Evolutionary conservation across 371 early-diverging fungal species (phyloP).

Genomic region (Batrachochytrium dendrobatidis): DNA sequence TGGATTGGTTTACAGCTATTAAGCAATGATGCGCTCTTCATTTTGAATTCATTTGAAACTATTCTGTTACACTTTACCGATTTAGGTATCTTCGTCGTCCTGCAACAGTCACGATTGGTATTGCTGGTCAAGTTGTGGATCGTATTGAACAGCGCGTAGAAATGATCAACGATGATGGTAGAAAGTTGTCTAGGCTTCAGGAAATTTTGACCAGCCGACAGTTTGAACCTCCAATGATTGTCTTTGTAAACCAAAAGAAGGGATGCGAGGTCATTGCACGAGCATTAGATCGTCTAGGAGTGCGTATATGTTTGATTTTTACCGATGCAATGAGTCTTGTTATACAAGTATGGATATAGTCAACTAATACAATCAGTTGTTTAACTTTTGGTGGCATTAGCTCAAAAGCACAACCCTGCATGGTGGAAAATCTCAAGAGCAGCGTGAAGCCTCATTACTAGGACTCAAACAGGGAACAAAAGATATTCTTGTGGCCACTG

Average conservation of each 20-base stretch:
- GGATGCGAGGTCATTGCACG: conserved; percentile 68
- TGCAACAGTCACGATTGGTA: conserved; percentile 96
- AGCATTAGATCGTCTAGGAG: conserved; percentile 62
- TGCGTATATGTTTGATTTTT: conserved; percentile 31
- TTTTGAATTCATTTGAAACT: not conserved
- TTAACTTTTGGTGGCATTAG: conserved; percentile 23
- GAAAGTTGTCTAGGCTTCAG: conserved; percentile 73
- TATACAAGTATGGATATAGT: not conserved
- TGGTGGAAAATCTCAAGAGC: conserved; percentile 94
- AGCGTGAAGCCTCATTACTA: conserved; percentile 69
- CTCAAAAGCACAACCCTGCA: conserved; percentile 73
- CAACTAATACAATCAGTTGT: not conserved
- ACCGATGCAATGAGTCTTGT: conserved; percentile 1
- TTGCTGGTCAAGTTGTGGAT: conserved; percentile 93
- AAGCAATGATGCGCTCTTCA: not conserved
- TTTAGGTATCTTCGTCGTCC: conserved; percentile 75
- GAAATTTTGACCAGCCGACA: conserved; percentile 60
- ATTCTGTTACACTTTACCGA: not conserved
- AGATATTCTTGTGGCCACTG: conserved; percentile 88
- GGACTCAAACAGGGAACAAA: conserved; percentile 68
- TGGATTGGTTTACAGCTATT: no score
- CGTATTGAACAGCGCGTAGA: conserved; percentile 93
- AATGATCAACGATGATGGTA: conserved; percentile 76
- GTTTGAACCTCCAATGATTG: conserved; percentile 82
- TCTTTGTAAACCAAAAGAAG: conserved; percentile 96